Percentiles rank a stretch among this genome's conserved stretches.
These are phyloP conservation scores for Colletotrichum acutatum DNA, from an alignment of 2,329 filamentous ascomycete genomes.

Conservation along the genomic window DNA sequence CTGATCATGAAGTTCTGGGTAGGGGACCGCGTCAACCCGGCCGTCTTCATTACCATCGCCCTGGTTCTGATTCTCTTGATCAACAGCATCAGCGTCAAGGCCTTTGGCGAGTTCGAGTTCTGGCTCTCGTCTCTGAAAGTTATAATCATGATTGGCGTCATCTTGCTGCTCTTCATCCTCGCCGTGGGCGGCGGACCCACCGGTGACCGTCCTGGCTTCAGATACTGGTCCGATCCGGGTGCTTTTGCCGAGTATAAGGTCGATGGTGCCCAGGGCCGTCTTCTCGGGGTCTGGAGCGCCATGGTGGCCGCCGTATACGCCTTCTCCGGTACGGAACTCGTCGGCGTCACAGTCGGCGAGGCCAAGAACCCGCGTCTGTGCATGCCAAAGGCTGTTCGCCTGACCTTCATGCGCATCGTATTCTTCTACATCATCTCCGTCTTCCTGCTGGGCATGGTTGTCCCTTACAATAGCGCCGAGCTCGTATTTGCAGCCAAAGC, in stretches of 20 bases:
- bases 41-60: slow-evolving; percentile 29
- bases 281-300: slow-evolving; percentile 53
- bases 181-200: slow-evolving; percentile 52
- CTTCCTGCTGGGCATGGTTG: slow-evolving; percentile 73
- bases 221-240: slow-evolving; percentile 56
- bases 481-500: slow-evolving; percentile 56
- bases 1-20: slow-evolving; percentile 38
- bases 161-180: slow-evolving; percentile 50
- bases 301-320: slow-evolving; percentile 52
- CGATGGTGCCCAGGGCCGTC: slow-evolving; percentile 47
- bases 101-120: slow-evolving; percentile 49
- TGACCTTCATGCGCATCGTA: slow-evolving; percentile 76
- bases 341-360: slow-evolving; percentile 76
- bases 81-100: slow-evolving; percentile 58
- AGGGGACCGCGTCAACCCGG: slow-evolving; percentile 16
- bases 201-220: slow-evolving; percentile 52
- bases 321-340: slow-evolving; percentile 68
- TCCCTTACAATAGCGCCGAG: slow-evolving; percentile 65
- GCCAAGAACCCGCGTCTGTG: slow-evolving; percentile 75
- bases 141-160: slow-evolving; percentile 53
- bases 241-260: slow-evolving; percentile 51
- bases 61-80: slow-evolving; percentile 46
- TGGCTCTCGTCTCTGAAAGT: slow-evolving; percentile 59
- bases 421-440: slow-evolving; percentile 76
- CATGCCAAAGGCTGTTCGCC: slow-evolving; percentile 74